Evolutionary conservation across 352 stramenopile species (phyloP).

Genomic region (Phytophthora fragariaefolia): DNA sequence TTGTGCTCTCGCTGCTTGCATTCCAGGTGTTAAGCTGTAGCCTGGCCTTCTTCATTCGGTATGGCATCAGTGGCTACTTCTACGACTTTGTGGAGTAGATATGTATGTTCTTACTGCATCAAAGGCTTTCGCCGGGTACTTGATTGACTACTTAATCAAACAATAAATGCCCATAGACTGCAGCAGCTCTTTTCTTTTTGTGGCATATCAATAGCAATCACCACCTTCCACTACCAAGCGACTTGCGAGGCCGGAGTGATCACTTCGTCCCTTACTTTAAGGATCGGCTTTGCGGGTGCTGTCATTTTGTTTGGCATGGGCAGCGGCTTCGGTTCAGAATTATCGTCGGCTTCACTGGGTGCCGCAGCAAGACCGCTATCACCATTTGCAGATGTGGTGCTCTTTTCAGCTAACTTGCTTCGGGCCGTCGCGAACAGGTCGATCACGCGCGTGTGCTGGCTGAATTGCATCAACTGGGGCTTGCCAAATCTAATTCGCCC

Average conservation of each 20-base stretch:
- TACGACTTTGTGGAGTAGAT: slow-evolving; percentile 89
- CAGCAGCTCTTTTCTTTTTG: not conserved
- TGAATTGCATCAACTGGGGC: slow-evolving; percentile 56
- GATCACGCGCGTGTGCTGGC: slow-evolving; percentile 36
- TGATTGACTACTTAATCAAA: slow-evolving; percentile 16
- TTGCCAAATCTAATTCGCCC: slow-evolving; percentile 60
- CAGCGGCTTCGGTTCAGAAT: slow-evolving; percentile 28
- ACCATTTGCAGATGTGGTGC: not conserved
- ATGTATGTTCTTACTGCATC: slow-evolving; percentile 15
- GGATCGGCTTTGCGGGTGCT: slow-evolving; percentile 61
- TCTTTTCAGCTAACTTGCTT: slow-evolving; percentile 39
- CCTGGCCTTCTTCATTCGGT: slow-evolving; percentile 86
- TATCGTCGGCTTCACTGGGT: slow-evolving; percentile 15
- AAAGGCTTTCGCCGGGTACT: not conserved
- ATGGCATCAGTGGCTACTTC: slow-evolving; percentile 87
- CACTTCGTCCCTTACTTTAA: slow-evolving; percentile 49
- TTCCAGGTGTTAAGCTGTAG: slow-evolving; percentile 80
- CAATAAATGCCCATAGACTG: slow-evolving; percentile 15
- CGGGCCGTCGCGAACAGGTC: slow-evolving; percentile 52
- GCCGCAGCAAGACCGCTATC: not conserved
- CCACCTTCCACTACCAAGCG: slow-evolving; percentile 30
- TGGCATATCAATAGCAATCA: not conserved
- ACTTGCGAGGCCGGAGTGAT: slow-evolving; percentile 48
- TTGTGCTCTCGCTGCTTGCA: slow-evolving; percentile 70
- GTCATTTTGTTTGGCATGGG: slow-evolving; percentile 51